Evolutionary conservation across 2,329 filamentous ascomycete species (phyloP).

Genomic region (Alternaria ventricosa): DNA sequence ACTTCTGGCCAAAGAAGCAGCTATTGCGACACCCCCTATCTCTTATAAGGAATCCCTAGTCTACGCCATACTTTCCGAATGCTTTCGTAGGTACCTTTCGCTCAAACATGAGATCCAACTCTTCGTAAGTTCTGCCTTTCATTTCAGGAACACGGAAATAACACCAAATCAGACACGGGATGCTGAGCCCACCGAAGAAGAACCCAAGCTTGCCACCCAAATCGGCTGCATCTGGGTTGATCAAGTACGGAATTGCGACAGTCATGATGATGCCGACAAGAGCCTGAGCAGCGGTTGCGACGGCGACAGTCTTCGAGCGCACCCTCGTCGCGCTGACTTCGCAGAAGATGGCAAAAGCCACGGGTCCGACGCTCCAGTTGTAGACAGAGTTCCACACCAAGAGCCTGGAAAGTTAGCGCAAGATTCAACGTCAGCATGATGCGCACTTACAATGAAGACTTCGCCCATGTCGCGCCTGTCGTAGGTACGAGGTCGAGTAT

Average conservation of each 20-base stretch:
- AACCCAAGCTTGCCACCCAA: constrained; percentile 52
- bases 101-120: constrained; percentile 43
- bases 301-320: neutral
- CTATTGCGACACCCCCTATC: neutral
- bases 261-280: neutral
- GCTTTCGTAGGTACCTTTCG: neutral
- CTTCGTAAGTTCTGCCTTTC: constrained; percentile 50
- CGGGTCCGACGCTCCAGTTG: neutral
- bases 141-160: constrained; percentile 52
- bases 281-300: neutral
- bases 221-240: constrained; percentile 51
- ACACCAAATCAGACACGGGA: constrained; percentile 45
- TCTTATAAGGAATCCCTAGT: neutral
- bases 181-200: constrained; percentile 49
- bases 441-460: neutral
- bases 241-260: constrained; percentile 50
- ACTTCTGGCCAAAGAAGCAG: neutral
- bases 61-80: neutral
- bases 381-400: neutral
- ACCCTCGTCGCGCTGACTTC: neutral
- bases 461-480: neutral
- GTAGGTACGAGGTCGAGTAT: neutral
- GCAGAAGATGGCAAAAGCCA: neutral
- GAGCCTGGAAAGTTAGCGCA: neutral
- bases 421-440: neutral